Evolutionary conservation across 2,329 filamentous ascomycete genomes (phyloP), one percentile per base, ranked within the genome.

Genomic region (Pseudogymnoascus sp.): DNA sequence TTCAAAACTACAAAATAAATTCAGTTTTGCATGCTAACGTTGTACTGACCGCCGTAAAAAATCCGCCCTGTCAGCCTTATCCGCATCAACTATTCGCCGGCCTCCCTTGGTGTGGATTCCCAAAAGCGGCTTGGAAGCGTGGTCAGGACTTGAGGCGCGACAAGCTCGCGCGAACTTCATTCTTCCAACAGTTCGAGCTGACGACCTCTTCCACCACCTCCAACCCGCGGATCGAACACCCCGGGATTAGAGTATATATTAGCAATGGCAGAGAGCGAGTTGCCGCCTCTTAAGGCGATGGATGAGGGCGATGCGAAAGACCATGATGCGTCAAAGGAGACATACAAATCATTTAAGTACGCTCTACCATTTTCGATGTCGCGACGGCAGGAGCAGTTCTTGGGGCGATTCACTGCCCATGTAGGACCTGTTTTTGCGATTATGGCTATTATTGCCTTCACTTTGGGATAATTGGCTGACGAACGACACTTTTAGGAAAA

Each of bases 401-500:
- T 6, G n/a, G n/a, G 45, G 27, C 45, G 45, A 55, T 18, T 10
- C 13, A 15, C 13, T 33, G 9, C 27, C n/a, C 45, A 18, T 31
- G 33, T 48, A 29, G 21, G 29, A n/a, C 4, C 25, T 29, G 12
- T 29, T 15, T 27, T 9, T 4, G 29, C 3, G 13, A 29, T 29
- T 12, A 48, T 45, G n/a, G 15, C 27, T 33, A 8, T 33, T 55
- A 33, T 33, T 18, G 45, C 5, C 2, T 18, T 55, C 27, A 18
- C n/a, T 55, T 31, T 29, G 13, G 13, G 42, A 52, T 29, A 31
- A 31, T 31, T 55, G 45, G 45, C 45, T 55, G 27, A 55, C 45
- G n/a, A 29, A 33, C 1, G 45, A 48, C 42, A 10, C 85, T 48
- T 88, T 82, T 80, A 91, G 90, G 82, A 96, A 96, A 78, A 99